A percentile compares a stretch with the other conserved stretches of the same genome.
These are phyloP conservation scores for Torulaspora indica DNA, from an alignment of 805 yeast species.

Conservation along the genomic window DNA sequence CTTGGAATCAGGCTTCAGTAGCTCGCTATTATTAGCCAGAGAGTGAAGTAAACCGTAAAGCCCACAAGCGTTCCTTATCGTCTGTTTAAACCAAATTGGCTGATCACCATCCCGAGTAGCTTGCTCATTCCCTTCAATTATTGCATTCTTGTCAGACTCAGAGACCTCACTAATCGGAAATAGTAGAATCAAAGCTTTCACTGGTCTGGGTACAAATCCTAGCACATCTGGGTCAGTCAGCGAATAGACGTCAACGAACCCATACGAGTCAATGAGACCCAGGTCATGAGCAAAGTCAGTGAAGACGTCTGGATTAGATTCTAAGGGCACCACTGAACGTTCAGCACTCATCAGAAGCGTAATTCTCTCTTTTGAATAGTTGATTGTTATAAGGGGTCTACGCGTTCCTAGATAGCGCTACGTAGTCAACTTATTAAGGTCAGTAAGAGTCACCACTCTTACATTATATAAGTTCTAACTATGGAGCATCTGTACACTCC, in stretches of 20 bases:
- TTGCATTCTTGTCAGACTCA: constrained; percentile 45
- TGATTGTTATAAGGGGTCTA: neutral
- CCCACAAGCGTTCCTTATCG: constrained; percentile 88
- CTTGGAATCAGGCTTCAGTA: constrained; percentile 24
- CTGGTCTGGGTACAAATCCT: constrained; percentile 77
- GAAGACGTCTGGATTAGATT: constrained; percentile 85
- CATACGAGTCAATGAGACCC: constrained; percentile 58
- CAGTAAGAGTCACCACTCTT: no score
- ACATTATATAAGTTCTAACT: neutral
- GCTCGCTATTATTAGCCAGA: constrained; percentile 36
- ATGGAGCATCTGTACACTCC: constrained; percentile 65
- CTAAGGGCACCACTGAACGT: constrained; percentile 71
- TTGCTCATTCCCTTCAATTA: neutral
- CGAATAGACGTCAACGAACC: constrained; percentile 78
- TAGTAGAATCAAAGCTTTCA: constrained; percentile 65
- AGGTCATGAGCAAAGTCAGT: constrained; percentile 59
- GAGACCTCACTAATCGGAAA: constrained; percentile 71
- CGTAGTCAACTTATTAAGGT: no score
- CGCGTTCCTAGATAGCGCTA: neutral
- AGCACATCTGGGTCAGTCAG: constrained; percentile 78
- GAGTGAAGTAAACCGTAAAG: constrained; percentile 80
- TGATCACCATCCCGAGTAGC: constrained; percentile 16
- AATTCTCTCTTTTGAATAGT: neutral
- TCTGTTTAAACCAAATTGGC: constrained; percentile 75
- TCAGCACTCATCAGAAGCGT: constrained; percentile 9